phyloP scores from a whole-genome alignment of 208 protist genomes.

The Crithidia thermophila region DNA sequence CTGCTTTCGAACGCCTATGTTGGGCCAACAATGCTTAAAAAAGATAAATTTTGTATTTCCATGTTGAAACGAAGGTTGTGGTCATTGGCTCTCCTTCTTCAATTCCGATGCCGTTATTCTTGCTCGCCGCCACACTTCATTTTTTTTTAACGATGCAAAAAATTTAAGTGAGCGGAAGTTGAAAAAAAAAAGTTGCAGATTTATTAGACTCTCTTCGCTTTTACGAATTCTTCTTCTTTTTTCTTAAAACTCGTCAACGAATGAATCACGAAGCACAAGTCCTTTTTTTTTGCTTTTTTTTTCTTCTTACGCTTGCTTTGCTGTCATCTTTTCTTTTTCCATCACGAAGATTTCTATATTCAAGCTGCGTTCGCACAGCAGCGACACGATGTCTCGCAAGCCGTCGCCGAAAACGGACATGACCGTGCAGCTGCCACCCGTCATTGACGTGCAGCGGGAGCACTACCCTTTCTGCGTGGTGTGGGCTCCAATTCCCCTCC shows the following conservation, averaged over 20 bases:
- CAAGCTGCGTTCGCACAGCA: background rate
- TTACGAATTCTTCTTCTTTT: background rate
- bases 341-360: background rate
- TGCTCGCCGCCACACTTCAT: too few species aligned
- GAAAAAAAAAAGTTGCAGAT: too few species aligned
- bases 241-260: background rate
- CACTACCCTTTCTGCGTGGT: constrained; percentile 93
- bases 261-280: too few species aligned
- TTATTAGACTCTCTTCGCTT: too few species aligned
- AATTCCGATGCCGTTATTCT: too few species aligned
- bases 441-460: constrained; percentile 57
- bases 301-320: background rate
- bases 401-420: constrained; percentile 1
- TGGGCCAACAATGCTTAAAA: too few species aligned
- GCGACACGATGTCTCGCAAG: constrained; percentile 1
- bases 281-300: background rate
- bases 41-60: too few species aligned
- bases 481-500: constrained; percentile 89
- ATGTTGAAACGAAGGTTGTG: too few species aligned
- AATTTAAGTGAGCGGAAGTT: too few species aligned
- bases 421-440: constrained; percentile 41
- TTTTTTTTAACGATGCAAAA: too few species aligned
- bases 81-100: too few species aligned
- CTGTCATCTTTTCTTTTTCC: background rate
- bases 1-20: too few species aligned